Evolutionary conservation across 2,329 filamentous ascomycete species (phyloP).

Genomic region (Exophiala sideris): DNA sequence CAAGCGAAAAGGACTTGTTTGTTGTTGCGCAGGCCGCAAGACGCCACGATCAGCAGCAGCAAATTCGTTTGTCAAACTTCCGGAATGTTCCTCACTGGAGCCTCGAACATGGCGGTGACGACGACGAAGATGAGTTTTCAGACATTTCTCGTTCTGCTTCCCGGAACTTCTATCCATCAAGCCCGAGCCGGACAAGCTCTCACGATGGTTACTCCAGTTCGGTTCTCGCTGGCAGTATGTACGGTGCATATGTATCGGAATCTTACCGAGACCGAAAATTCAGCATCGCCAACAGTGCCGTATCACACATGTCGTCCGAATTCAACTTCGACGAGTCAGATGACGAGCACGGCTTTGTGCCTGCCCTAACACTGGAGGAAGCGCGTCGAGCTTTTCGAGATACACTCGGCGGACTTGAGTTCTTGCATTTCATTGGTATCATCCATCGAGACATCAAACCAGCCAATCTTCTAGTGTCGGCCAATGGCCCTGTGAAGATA

Average conservation of each 20-base stretch:
- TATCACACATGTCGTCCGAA: conserved; percentile 43
- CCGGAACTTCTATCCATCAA: conserved; percentile 23
- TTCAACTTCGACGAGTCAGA: conserved; percentile 50
- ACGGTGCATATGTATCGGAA: conserved; percentile 64
- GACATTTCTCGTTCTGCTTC: conserved; percentile 33
- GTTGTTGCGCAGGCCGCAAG: conserved; percentile 55
- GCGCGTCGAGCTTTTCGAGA: conserved; percentile 85
- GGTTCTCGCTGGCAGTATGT: conserved; percentile 73
- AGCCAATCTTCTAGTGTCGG: conserved; percentile 87
- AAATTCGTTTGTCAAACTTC: conserved; percentile 53
- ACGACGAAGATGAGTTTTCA: conserved; percentile 41
- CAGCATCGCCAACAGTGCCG: conserved; percentile 64
- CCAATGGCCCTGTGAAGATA: conserved; percentile 85
- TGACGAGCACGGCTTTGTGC: conserved; percentile 89
- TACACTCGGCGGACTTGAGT: conserved; percentile 88
- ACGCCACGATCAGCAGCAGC: conserved; percentile 56
- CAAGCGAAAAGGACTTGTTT: conserved; percentile 43
- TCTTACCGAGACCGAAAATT: conserved; percentile 65
- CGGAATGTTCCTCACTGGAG: conserved; percentile 71
- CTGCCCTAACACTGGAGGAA: conserved; percentile 82
- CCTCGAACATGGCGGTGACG: conserved; percentile 69
- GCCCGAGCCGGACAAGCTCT: conserved; percentile 16
- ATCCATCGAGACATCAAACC: conserved; percentile 99
- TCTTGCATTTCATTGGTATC: conserved; percentile 91
- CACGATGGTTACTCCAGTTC: conserved; percentile 20